A percentile compares a stretch with the other conserved stretches of the same genome.
These are phyloP conservation scores for Candida mesenterica DNA, from an alignment of 1,139 yeast genomes.

Conservation along the genomic window DNA sequence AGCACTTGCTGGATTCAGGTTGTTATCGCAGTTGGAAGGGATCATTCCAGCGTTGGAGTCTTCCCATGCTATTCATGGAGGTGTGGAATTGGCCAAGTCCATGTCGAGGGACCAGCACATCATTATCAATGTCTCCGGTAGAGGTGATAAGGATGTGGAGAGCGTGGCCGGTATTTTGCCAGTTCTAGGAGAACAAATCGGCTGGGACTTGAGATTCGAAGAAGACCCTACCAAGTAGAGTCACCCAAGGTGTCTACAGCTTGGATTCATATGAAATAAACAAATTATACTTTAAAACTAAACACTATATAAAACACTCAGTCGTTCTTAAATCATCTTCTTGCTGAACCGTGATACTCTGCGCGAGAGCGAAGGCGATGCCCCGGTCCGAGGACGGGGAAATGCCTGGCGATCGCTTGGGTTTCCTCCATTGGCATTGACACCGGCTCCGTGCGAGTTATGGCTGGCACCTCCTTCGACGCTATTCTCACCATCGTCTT, in stretches of 20 bases:
- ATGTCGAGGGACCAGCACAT: constrained; percentile 77
- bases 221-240: constrained; percentile 41
- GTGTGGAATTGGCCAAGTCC: constrained; percentile 83
- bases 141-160: constrained; percentile 99
- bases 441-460: neutral
- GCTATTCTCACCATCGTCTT: constrained; percentile 4
- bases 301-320: constrained; percentile 1
- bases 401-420: constrained; percentile 30
- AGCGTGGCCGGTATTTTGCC: constrained; percentile 95
- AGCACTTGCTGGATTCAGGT: constrained; percentile 86
- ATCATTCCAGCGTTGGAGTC: constrained; percentile 98
- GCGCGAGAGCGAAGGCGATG: constrained; percentile 18
- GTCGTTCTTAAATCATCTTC: no score
- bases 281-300: no score
- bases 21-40: constrained; percentile 91
- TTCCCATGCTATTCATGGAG: constrained; percentile 94
- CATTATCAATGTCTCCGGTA: constrained; percentile 88
- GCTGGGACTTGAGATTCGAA: constrained; percentile 94
- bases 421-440: neutral
- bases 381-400: constrained; percentile 29
- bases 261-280: no score
- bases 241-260: no score
- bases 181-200: constrained; percentile 80
- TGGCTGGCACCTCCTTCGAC: neutral
- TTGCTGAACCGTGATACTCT: constrained; percentile 22